Evolutionary conservation across 129 eudicot genomes (phyloP).

Genomic region (Chrysanthemum seticuspe): DNA sequence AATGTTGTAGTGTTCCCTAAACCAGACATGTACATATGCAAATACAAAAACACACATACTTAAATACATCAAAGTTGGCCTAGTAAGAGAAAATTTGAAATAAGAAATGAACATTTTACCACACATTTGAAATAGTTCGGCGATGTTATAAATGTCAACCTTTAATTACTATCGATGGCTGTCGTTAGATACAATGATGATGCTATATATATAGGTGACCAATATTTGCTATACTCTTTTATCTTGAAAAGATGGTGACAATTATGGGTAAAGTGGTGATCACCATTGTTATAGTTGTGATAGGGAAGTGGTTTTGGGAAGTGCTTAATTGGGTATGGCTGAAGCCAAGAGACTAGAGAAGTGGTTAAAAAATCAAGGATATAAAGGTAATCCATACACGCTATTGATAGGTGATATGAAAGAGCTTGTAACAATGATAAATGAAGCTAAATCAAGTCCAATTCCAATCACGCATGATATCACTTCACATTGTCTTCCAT

Average conservation of each 20-base stretch:
- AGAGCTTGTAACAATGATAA: constrained; percentile 13
- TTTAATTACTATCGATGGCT: not conserved
- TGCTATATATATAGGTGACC: no score
- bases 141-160: not conserved
- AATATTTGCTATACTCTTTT: no score
- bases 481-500: constrained; percentile 27
- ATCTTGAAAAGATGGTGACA: not conserved
- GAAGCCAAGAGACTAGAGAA: constrained; percentile 39
- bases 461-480: constrained; percentile 32
- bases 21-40: no score
- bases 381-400: constrained; percentile 33
- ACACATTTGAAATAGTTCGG: not conserved
- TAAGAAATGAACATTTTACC: no score
- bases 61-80: no score
- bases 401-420: constrained; percentile 31
- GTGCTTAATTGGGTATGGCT: constrained; percentile 41
- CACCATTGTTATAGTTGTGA: constrained; percentile 6
- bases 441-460: constrained; percentile 25
- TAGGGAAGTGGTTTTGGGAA: constrained; percentile 20
- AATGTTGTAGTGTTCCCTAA: no score
- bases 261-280: constrained; percentile 1
- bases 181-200: not conserved
- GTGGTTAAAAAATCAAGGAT: constrained; percentile 31
- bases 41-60: no score
- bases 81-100: no score